These are phyloP conservation scores for Microcyclospora pomicola DNA, from an alignment of 2,329 filamentous ascomycete species.

Conservation along the genomic window DNA sequence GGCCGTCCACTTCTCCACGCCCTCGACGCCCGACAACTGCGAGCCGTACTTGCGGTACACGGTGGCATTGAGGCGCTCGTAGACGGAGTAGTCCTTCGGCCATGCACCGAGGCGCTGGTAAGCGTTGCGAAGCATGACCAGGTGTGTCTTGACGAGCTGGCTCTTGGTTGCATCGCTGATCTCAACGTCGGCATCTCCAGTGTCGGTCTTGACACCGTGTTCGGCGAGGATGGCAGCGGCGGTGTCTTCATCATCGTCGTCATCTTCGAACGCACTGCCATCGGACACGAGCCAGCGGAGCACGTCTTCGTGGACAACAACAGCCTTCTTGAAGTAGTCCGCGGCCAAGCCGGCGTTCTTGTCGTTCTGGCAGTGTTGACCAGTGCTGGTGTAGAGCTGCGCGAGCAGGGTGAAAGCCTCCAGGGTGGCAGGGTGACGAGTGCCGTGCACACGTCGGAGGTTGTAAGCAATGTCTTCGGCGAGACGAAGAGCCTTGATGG, in stretches of 20 bases:
- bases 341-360: slow-evolving; percentile 22
- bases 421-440: slow-evolving; percentile 33
- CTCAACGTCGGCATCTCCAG: slow-evolving; percentile 12
- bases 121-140: slow-evolving; percentile 25
- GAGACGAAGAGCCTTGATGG: slow-evolving; percentile 31
- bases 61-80: slow-evolving; percentile 34
- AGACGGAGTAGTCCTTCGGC: slow-evolving; percentile 36
- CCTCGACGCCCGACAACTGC: slow-evolving; percentile 29
- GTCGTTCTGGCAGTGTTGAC: slow-evolving; percentile 25
- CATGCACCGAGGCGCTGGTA: slow-evolving; percentile 31
- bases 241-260: slow-evolving; percentile 25
- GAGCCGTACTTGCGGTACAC: slow-evolving; percentile 28
- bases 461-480: slow-evolving; percentile 44
- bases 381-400: slow-evolving; percentile 33
- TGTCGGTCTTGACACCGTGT: slow-evolving; percentile 20
- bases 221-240: slow-evolving; percentile 24
- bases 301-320: slow-evolving; percentile 21
- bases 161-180: slow-evolving; percentile 13
- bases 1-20: slow-evolving; percentile 35
- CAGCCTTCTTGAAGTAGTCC: slow-evolving; percentile 28
- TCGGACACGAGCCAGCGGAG: slow-evolving; percentile 16
- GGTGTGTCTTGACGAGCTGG: slow-evolving; percentile 23
- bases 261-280: slow-evolving; percentile 16
- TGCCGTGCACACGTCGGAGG: slow-evolving; percentile 39
- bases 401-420: slow-evolving; percentile 38